Evolutionary conservation across 345 rosid species (phyloP).

Genomic region (Ceriops zippeliana): DNA sequence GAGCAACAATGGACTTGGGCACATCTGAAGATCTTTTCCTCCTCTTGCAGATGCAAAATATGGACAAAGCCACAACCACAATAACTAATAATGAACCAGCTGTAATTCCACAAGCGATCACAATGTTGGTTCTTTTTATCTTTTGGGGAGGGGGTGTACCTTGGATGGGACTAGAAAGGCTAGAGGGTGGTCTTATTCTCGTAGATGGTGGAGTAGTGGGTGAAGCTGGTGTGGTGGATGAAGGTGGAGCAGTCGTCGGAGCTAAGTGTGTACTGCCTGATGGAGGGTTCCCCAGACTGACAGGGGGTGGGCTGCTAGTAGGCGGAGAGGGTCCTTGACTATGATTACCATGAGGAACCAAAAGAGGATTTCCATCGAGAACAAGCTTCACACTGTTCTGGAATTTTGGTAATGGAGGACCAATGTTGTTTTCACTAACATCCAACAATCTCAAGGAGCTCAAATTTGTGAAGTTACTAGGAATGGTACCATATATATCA

Average conservation of each 20-base stretch:
- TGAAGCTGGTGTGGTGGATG: no score
- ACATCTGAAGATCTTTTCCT: constrained; percentile 20
- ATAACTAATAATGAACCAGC: constrained; percentile 16
- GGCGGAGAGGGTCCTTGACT: constrained; percentile 16
- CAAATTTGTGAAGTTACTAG: constrained; percentile 36
- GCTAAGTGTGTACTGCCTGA: constrained; percentile 4
- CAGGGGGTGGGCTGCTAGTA: constrained; percentile 20
- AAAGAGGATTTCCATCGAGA: constrained; percentile 40
- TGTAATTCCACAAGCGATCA: constrained; percentile 18
- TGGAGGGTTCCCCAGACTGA: constrained; percentile 5
- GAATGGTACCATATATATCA: constrained; percentile 34
- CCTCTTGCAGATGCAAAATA: constrained; percentile 26
- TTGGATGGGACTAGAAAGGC: constrained; percentile 10
- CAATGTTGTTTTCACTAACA: constrained; percentile 36
- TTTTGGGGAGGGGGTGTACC: constrained; percentile 11
- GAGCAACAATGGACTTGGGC: constrained; percentile 30
- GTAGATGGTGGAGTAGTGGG: constrained; percentile 26
- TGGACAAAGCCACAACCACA: constrained; percentile 17
- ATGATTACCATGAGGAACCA: constrained; percentile 19
- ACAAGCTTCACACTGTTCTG: constrained; percentile 31
- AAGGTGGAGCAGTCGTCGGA: constrained; percentile 14
- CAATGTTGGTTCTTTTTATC: constrained; percentile 11
- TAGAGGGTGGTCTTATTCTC: constrained; percentile 3
- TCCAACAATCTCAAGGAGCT: constrained; percentile 40
- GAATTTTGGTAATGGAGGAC: constrained; percentile 48